A percentile compares a stretch with the other conserved stretches of the same genome.
Conservation (phyloP, 306 rosid species). For the Castanea crenata region DNA sequence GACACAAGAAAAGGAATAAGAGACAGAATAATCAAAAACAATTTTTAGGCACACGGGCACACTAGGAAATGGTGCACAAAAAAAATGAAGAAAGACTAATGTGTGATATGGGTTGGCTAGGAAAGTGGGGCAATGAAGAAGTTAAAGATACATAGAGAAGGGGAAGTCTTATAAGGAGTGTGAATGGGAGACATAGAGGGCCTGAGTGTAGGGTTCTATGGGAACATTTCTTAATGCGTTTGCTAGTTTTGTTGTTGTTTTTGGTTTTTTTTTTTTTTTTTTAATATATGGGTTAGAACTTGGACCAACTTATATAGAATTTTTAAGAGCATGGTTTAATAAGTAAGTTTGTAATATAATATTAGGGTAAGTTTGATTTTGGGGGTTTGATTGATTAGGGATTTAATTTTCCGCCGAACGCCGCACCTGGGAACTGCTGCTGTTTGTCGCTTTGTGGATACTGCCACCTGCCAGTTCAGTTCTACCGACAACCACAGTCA, state of each 20-base stretch:
- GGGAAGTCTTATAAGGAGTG: conserved; percentile 37
- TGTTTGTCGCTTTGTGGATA: conserved; percentile 51
- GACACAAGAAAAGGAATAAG: neutral
- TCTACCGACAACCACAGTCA: conserved; percentile 34
- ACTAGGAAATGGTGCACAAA: conserved; percentile 68
- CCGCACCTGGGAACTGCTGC: conserved; percentile 92
- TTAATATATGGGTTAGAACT: too few relatives aligned
- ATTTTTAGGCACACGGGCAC: conserved; percentile 62
- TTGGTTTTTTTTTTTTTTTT: too few relatives aligned
- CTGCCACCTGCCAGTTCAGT: conserved; percentile 44
- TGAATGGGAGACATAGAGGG: conserved; percentile 63
- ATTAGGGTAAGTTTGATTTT: conserved; percentile 22
- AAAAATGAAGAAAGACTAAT: conserved; percentile 9
- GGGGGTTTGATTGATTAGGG: conserved; percentile 5
- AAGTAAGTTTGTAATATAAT: neutral
- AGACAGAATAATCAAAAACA: conserved; percentile 23
- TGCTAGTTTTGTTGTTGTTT: conserved; percentile 11
- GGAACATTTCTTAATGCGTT: conserved; percentile 64
- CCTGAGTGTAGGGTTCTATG: conserved; percentile 55
- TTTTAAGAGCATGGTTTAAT: conserved; percentile 5
- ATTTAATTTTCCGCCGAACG: conserved; percentile 79
- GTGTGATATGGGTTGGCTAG: conserved; percentile 3
- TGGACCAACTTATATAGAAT: neutral
- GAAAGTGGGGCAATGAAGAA: conserved; percentile 36
- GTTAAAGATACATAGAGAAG: conserved; percentile 33